phyloP scores from a whole-genome alignment of 2,329 filamentous ascomycete genomes.

The Pestalotiopsis sp. region DNA sequence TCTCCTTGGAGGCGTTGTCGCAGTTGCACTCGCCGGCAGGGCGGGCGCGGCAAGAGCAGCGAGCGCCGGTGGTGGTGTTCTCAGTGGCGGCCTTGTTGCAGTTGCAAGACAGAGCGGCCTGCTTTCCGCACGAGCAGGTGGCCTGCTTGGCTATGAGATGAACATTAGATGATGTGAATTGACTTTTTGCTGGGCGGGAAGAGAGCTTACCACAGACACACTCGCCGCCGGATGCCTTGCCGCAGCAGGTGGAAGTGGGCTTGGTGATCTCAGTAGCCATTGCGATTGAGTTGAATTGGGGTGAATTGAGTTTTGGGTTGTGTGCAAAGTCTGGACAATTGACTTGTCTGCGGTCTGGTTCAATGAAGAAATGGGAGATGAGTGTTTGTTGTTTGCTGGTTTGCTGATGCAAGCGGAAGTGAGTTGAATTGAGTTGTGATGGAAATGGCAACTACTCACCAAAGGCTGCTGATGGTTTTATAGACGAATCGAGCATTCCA shows the following conservation, averaged over 20 bases:
- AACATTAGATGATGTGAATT: constrained; percentile 12
- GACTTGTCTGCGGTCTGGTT: background rate
- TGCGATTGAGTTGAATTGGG: constrained; percentile 19
- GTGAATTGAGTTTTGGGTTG: background rate
- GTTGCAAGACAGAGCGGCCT: constrained; percentile 82
- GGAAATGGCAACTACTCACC: background rate
- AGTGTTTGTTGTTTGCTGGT: background rate
- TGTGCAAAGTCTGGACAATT: background rate
- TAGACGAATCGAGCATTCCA: background rate
- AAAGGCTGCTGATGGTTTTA: background rate
- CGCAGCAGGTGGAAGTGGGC: constrained; percentile 56
- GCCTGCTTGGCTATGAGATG: constrained; percentile 58
- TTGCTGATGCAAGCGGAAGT: background rate
- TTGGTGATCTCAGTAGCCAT: constrained; percentile 36
- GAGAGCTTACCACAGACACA: constrained; percentile 59
- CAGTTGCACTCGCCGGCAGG: constrained; percentile 83
- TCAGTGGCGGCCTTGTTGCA: constrained; percentile 78
- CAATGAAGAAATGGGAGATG: background rate
- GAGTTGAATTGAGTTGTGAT: background rate
- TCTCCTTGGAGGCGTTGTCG: constrained; percentile 71
- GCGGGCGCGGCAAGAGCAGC: constrained; percentile 83
- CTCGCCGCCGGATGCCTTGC: constrained; percentile 48
- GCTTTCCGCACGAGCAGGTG: constrained; percentile 87
- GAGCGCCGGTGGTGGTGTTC: constrained; percentile 72
- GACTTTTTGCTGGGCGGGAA: constrained; percentile 2